Evolutionary conservation across 148 eudicot species (phyloP).

Genomic region (Salicornia ramosissima): DNA sequence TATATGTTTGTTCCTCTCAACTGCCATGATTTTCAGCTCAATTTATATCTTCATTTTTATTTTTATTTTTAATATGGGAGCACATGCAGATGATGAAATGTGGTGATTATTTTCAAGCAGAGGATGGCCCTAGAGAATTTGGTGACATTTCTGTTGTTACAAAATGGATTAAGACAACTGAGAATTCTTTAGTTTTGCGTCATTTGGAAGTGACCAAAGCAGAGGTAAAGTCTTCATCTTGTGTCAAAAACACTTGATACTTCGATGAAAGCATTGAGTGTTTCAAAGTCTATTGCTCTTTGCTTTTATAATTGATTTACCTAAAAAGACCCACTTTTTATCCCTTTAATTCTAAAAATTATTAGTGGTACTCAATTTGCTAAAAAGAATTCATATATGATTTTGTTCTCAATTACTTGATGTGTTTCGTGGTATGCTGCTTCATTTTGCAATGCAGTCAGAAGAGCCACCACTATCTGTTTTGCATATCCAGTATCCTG

Average conservation of each 20-base stretch:
- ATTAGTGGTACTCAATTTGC: no score
- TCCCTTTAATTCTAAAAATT: no score
- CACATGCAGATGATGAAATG: slow-evolving; percentile 77
- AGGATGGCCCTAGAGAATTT: slow-evolving; percentile 83
- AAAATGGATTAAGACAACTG: slow-evolving; percentile 51
- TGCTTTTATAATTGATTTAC: neutral
- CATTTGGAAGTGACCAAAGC: slow-evolving; percentile 67
- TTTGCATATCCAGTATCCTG: slow-evolving; percentile 89
- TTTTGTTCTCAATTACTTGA: slow-evolving; percentile 1
- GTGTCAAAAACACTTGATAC: neutral
- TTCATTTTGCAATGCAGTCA: slow-evolving; percentile 45
- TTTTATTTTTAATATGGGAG: slow-evolving; percentile 1
- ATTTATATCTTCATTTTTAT: neutral
- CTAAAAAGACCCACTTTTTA: neutral
- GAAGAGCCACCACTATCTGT: slow-evolving; percentile 74
- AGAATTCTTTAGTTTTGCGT: slow-evolving; percentile 63
- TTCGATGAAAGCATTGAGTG: neutral
- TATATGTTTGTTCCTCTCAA: neutral
- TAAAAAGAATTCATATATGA: no score
- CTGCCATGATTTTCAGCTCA: neutral
- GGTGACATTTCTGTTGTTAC: slow-evolving; percentile 65
- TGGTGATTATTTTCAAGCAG: slow-evolving; percentile 91
- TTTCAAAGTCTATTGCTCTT: neutral
- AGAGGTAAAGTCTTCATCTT: slow-evolving; percentile 42
- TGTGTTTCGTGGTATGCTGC: neutral